Conservation (phyloP, 2,329 filamentous ascomycete species). For the Dendrostoma leiphaemia region DNA sequence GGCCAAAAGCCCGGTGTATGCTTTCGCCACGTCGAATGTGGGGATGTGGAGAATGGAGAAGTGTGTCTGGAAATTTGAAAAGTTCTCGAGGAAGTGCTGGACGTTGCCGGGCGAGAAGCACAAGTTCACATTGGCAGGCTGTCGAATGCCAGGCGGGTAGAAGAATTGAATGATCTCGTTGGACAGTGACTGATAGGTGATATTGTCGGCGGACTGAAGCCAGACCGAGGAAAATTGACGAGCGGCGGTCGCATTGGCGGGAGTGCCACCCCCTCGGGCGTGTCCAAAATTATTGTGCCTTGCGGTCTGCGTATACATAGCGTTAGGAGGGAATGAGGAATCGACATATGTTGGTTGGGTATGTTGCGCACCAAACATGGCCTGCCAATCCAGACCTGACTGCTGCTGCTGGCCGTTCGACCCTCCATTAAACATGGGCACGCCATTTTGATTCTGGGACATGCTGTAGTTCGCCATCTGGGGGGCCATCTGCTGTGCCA, state of each 20-base stretch:
- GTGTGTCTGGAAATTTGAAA: constrained; percentile 71
- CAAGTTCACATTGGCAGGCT: constrained; percentile 52
- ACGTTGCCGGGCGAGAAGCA: constrained; percentile 68
- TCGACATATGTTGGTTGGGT: constrained; percentile 50
- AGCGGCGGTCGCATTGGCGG: constrained; percentile 42
- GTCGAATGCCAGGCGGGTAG: constrained; percentile 54
- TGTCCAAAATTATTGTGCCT: constrained; percentile 54
- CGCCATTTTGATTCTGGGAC: constrained; percentile 60
- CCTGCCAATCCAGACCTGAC: constrained; percentile 69
- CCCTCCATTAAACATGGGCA: constrained; percentile 58
- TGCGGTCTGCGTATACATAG: constrained; percentile 67
- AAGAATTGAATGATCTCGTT: constrained; percentile 56
- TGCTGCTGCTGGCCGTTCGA: constrained; percentile 59
- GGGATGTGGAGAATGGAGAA: constrained; percentile 71
- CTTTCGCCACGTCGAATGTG: constrained; percentile 65
- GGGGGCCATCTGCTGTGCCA: constrained; percentile 61
- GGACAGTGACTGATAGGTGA: constrained; percentile 53
- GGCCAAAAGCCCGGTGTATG: constrained; percentile 65
- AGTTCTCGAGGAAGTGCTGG: constrained; percentile 68
- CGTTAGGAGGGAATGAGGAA: constrained; percentile 61
- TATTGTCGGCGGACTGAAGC: constrained; percentile 44
- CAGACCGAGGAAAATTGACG: constrained; percentile 45
- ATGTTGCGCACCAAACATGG: constrained; percentile 73
- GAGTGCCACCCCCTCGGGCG: constrained; percentile 46
- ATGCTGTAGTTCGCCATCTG: constrained; percentile 65